Percentiles rank a stretch among this genome's conserved stretches.
phyloP scores from a whole-genome alignment of 805 yeast genomes.

The Ogataea salicorniae region DNA sequence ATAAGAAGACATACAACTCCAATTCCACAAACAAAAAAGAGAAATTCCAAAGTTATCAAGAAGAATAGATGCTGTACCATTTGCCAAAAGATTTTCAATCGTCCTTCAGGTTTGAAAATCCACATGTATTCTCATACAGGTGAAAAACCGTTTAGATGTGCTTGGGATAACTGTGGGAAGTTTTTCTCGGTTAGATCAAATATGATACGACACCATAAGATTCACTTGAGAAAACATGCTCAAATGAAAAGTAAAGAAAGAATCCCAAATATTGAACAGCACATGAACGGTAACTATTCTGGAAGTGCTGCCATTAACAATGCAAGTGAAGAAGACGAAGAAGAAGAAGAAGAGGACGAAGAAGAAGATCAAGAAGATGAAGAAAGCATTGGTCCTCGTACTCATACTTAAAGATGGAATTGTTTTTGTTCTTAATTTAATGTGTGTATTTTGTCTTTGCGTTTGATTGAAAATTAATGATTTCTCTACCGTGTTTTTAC shows the following conservation, averaged over 20 bases:
- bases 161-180: slow-evolving; percentile 61
- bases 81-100: slow-evolving; percentile 72
- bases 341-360: slow-evolving; percentile 6
- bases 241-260: slow-evolving; percentile 6
- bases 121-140: slow-evolving; percentile 80
- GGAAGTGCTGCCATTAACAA: background rate
- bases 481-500: too few relatives aligned
- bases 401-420: background rate
- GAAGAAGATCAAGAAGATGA: slow-evolving; percentile 6
- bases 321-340: slow-evolving; percentile 2
- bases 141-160: slow-evolving; percentile 66
- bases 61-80: slow-evolving; percentile 35
- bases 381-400: background rate
- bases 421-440: too few relatives aligned
- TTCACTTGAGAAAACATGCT: slow-evolving; percentile 41
- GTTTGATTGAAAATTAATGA: background rate
- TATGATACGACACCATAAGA: slow-evolving; percentile 70
- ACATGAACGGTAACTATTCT: background rate
- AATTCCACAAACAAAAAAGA: slow-evolving; percentile 4
- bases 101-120: slow-evolving; percentile 78
- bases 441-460: background rate
- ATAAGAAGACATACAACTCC: slow-evolving; percentile 13
- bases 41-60: slow-evolving; percentile 4
- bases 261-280: slow-evolving; percentile 1
- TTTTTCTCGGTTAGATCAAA: slow-evolving; percentile 73